These are phyloP conservation scores for Trichophyton schoenleinii DNA, from an alignment of 2,329 filamentous ascomycete species.

Conservation along the genomic window DNA sequence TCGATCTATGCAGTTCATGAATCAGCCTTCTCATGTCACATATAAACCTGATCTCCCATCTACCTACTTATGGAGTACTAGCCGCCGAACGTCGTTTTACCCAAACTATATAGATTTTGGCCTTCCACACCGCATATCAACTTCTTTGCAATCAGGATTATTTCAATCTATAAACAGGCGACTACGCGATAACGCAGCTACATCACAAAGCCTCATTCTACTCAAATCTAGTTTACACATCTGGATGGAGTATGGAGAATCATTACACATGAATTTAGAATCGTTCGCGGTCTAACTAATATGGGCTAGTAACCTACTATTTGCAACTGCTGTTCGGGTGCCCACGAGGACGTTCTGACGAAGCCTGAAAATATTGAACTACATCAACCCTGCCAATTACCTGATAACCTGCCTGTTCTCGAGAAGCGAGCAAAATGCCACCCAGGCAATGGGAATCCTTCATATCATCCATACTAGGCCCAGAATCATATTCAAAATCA, in stretches of 20 bases:
- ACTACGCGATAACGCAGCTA: neutral
- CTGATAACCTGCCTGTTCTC: neutral
- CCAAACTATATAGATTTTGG: neutral
- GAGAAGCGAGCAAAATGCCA: neutral
- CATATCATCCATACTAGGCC: neutral
- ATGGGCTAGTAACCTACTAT: neutral
- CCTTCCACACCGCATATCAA: neutral
- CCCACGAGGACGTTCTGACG: neutral
- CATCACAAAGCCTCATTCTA: neutral
- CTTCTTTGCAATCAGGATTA: neutral
- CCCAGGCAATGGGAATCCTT: neutral
- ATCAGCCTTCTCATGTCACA: neutral
- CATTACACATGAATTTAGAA: neutral
- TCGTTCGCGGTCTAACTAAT: neutral
- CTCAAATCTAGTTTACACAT: neutral
- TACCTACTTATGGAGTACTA: neutral
- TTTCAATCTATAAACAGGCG: neutral
- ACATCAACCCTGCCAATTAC: neutral
- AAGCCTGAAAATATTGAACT: neutral
- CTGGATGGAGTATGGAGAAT: neutral
- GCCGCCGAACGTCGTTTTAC: neutral
- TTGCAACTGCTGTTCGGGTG: neutral
- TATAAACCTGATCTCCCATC: neutral
- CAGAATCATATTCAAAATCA: conserved; percentile 13
- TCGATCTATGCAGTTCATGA: conserved; percentile 2